Conservation (phyloP, 2,329 filamentous ascomycete genomes). For the Botrytis byssoidea region DNA sequence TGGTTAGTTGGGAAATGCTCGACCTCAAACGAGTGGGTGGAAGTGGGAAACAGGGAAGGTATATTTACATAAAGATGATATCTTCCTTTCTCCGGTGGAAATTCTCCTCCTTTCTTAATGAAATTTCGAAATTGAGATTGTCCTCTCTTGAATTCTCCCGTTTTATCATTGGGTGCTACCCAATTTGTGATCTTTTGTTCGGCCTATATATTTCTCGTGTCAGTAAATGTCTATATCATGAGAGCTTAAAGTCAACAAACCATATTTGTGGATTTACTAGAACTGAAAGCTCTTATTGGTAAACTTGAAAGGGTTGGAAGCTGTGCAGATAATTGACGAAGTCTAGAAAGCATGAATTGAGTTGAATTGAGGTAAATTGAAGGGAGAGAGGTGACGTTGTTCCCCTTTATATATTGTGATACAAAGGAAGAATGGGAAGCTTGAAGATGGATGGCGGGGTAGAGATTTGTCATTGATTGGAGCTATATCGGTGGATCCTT, state of each 20-base stretch:
- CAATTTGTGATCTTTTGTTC: conserved; percentile 71
- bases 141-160: conserved; percentile 91
- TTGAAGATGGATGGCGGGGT: conserved; percentile 18
- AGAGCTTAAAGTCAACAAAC: neutral
- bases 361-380: no score
- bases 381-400: neutral
- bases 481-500: neutral
- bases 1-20: conserved; percentile 56
- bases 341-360: conserved; percentile 23
- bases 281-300: conserved; percentile 20
- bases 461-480: conserved; percentile 17
- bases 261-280: conserved; percentile 20
- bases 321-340: conserved; percentile 18
- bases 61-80: conserved; percentile 92
- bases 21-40: conserved; percentile 44
- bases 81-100: conserved; percentile 75
- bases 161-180: conserved; percentile 73
- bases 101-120: conserved; percentile 62
- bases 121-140: conserved; percentile 73
- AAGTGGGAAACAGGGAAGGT: conserved; percentile 64
- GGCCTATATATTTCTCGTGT: conserved; percentile 23
- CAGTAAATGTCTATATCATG: conserved; percentile 9
- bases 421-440: conserved; percentile 14
- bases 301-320: neutral
- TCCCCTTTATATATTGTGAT: neutral